Evolutionary conservation across 768 basidiomycete genomes (phyloP).

Genomic region (Lentinula raphanica): DNA sequence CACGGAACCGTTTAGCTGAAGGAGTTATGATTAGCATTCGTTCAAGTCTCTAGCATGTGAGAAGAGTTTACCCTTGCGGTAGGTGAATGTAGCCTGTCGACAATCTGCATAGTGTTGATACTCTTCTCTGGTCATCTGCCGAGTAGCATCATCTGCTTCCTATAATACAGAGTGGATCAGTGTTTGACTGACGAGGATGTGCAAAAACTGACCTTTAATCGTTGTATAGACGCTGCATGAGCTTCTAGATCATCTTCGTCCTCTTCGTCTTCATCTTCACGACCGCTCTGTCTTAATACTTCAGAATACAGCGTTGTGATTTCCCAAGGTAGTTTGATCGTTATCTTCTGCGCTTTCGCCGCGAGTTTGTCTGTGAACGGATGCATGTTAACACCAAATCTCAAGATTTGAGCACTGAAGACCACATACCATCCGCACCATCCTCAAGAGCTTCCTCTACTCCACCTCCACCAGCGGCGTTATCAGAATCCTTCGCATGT

Average conservation of each 20-base stretch:
- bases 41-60: not conserved
- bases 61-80: constrained; percentile 74
- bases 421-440: constrained; percentile 64
- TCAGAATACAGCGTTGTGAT: constrained; percentile 89
- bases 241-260: constrained; percentile 96
- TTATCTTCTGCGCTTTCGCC: constrained; percentile 86
- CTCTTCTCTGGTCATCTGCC: constrained; percentile 94
- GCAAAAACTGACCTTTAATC: constrained; percentile 53
- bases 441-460: constrained; percentile 84
- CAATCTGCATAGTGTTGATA: constrained; percentile 97
- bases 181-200: not conserved
- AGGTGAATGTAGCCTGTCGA: constrained; percentile 94
- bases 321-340: constrained; percentile 96
- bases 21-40: not conserved
- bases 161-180: constrained; percentile 20
- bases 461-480: constrained; percentile 64
- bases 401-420: too few species aligned
- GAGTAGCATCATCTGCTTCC: constrained; percentile 94
- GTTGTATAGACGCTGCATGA: constrained; percentile 87
- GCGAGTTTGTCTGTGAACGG: constrained; percentile 58
- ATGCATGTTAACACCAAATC: not conserved
- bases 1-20: constrained; percentile 90
- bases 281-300: constrained; percentile 65
- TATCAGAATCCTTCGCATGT: constrained; percentile 86
- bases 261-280: constrained; percentile 90